Evolutionary conservation across 23 red algal genomes (phyloP), one percentile per base, ranked within the genome.

Genomic region (Cyanidiococcus yangmingshanensis): DNA sequence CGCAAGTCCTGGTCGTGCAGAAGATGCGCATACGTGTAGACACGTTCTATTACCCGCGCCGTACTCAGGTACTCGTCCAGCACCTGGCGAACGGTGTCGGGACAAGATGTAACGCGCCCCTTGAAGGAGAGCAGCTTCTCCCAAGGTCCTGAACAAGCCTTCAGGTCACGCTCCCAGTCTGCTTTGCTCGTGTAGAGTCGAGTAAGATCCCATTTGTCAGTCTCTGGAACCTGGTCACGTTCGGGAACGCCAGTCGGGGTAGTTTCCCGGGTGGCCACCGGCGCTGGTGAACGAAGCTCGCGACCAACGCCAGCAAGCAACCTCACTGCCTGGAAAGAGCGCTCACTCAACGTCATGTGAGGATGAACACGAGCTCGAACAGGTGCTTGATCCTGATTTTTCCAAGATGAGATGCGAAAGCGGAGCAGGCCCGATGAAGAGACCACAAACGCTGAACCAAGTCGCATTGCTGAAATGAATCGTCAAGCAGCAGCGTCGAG

Each of bases 11-110:
- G 27, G 35, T 76, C 74, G 29, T 76, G 74, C 74, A 39, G 35
- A 26, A 76, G 74, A 40, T 76, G 74, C 1, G 37, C 74, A 40
- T 76, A 76, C 34, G 74, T 76, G 35, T 76, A 76, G 1, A 76
- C 37, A 37, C 37, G 37, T 36, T 76, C 37, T 26, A 76, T 76
- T 26, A 37, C 37, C 2, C 74, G 74, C 30, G 37, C 39, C 2
- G 38, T 76, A 1, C 3, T 35, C 37, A 76, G 39, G 74, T 76
- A 76, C 74, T 76, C 74, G 26, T 76, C 74, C 29, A 76, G 34
- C 7, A 21, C 45, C 45, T 54, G 45, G 45, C 45, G 45, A 54
- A 54, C 45, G 45, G 45, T 54, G 7, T 54, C 45, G 45, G 45
- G 45, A 15, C 12, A 54, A 7, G 7, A 21, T 54, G 45, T 54